Evolutionary conservation across 2,329 filamentous ascomycete species (phyloP).

Genomic region (Epichloe sylvatica): DNA sequence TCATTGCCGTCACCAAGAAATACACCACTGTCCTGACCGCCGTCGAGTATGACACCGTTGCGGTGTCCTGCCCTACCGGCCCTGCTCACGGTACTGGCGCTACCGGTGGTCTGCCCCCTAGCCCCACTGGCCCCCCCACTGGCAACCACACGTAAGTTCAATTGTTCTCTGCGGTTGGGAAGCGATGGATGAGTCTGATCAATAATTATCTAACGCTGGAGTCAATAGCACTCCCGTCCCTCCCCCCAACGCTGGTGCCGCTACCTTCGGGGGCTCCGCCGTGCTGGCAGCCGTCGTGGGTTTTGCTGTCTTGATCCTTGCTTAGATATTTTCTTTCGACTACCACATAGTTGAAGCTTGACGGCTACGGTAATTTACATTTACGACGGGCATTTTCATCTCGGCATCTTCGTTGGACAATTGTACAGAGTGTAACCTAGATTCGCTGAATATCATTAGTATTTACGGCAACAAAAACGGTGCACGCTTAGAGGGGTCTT

Average conservation of each 20-base stretch:
- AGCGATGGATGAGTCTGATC: too few relatives aligned
- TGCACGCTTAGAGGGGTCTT: too few relatives aligned
- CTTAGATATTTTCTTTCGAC: slow-evolving; percentile 31
- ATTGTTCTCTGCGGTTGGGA: too few relatives aligned
- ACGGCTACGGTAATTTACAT: slow-evolving; percentile 22
- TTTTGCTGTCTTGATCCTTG: slow-evolving; percentile 38
- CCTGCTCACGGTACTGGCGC: slow-evolving; percentile 17
- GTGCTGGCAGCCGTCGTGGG: slow-evolving; percentile 41
- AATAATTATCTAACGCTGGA: background rate
- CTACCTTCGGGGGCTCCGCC: slow-evolving; percentile 38
- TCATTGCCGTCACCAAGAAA: slow-evolving; percentile 40
- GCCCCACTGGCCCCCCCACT: slow-evolving; percentile 25
- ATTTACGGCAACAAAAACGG: slow-evolving; percentile 11
- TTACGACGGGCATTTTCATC: slow-evolving; percentile 20
- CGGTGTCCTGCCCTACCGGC: slow-evolving; percentile 28
- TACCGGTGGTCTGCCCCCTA: slow-evolving; percentile 16
- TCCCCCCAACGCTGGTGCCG: slow-evolving; percentile 36
- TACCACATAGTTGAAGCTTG: slow-evolving; percentile 25
- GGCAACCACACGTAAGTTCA: slow-evolving; percentile 17
- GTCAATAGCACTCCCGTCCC: slow-evolving; percentile 14
- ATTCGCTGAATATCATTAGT: slow-evolving; percentile 4
- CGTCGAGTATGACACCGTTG: slow-evolving; percentile 37
- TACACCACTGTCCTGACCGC: slow-evolving; percentile 42
- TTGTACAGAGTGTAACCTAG: too few relatives aligned
- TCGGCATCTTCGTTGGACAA: slow-evolving; percentile 1